Evolutionary conservation across 2,329 filamentous ascomycete genomes (phyloP).

Genomic region (Herpomyces periplanetae): DNA sequence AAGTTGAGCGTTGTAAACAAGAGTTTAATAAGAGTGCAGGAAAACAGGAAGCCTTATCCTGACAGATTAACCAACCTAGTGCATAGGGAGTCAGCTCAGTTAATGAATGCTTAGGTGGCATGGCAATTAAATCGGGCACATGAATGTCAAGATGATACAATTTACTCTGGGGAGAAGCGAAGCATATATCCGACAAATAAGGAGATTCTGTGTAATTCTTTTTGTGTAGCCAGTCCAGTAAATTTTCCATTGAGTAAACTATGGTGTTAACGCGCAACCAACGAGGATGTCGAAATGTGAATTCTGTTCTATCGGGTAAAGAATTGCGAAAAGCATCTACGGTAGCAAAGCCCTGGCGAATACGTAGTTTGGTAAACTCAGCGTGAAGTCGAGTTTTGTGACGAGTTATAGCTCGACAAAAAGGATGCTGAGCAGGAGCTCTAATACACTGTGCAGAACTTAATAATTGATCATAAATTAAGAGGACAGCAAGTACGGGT

Average conservation of each 20-base stretch:
- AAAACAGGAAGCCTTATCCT: conserved; percentile 91
- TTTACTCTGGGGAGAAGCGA: conserved; percentile 7
- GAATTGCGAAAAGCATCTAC: conserved; percentile 18
- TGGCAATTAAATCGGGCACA: conserved; percentile 42
- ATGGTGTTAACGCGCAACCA: conserved; percentile 69
- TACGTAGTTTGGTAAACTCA: conserved; percentile 39
- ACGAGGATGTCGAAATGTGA: conserved; percentile 19
- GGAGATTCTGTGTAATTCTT: conserved; percentile 14
- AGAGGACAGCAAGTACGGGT: conserved; percentile 34
- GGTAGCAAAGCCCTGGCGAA: conserved; percentile 26
- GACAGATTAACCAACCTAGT: conserved; percentile 40
- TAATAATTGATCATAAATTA: conserved; percentile 53
- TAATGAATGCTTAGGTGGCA: conserved; percentile 29
- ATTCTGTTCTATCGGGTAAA: conserved; percentile 2
- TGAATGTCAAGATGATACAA: conserved; percentile 32
- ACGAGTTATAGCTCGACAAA: conserved; percentile 30
- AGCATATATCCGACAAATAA: conserved; percentile 4
- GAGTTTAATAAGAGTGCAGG: conserved; percentile 55
- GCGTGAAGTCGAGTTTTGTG: conserved; percentile 45
- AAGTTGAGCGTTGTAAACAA: conserved; percentile 16
- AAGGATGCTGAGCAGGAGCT: conserved; percentile 33
- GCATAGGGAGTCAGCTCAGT: conserved; percentile 31
- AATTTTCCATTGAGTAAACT: conserved; percentile 14
- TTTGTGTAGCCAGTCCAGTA: conserved; percentile 15
- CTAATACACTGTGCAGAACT: conserved; percentile 46